Evolutionary conservation across 805 yeast species (phyloP).

Genomic region (Hanseniaspora jakobsenii): DNA sequence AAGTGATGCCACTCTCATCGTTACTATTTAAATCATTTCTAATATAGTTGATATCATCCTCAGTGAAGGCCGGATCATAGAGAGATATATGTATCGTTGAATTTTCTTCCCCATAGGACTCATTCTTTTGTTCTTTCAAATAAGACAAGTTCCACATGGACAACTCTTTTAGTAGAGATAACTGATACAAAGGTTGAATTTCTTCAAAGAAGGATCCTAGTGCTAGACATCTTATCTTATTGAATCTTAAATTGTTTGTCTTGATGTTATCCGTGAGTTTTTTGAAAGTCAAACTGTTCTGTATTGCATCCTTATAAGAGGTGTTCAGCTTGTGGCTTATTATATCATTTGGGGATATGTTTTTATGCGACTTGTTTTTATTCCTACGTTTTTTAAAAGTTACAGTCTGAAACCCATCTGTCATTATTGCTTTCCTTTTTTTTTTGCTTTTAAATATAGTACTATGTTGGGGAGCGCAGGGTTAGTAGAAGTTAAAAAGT

Average conservation of each 20-base stretch:
- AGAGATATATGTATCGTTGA: slow-evolving; percentile 38
- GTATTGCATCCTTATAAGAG: too few relatives aligned
- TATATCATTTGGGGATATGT: slow-evolving; percentile 5
- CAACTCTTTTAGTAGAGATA: slow-evolving; percentile 44
- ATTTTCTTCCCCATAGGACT: too few relatives aligned
- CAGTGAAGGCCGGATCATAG: slow-evolving; percentile 54
- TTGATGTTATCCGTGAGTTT: slow-evolving; percentile 21
- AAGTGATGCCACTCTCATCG: slow-evolving; percentile 16
- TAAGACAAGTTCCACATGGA: slow-evolving; percentile 17
- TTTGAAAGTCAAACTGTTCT: slow-evolving; percentile 24
- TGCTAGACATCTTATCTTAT: slow-evolving; percentile 51
- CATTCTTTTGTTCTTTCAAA: too few relatives aligned
- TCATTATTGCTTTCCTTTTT: background rate
- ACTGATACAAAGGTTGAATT: slow-evolving; percentile 50
- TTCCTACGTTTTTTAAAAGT: slow-evolving; percentile 1
- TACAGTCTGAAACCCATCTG: slow-evolving; percentile 13
- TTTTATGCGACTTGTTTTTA: background rate
- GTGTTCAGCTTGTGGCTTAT: slow-evolving; percentile 13
- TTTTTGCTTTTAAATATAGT: background rate
- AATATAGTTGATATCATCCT: slow-evolving; percentile 34
- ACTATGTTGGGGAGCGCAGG: too few relatives aligned
- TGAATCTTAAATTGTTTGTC: slow-evolving; percentile 16
- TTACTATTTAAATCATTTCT: slow-evolving; percentile 16
- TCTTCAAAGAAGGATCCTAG: slow-evolving; percentile 55
- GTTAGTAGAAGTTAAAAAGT: too few relatives aligned